These are phyloP conservation scores for Parietaria judaica DNA, from an alignment of 306 rosid genomes.

Conservation along the genomic window DNA sequence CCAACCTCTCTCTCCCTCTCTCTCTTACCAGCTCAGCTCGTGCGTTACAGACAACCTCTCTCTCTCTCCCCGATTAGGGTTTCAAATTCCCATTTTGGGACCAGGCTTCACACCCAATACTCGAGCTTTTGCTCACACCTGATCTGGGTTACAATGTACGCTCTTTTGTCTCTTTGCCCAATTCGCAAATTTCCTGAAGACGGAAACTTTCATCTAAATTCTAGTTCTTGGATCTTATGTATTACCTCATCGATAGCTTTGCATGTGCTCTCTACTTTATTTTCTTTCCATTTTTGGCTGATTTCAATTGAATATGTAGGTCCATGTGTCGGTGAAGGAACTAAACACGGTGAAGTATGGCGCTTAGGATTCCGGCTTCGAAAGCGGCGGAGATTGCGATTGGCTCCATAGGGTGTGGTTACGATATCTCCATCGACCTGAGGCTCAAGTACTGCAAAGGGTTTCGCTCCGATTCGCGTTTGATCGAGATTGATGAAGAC, in stretches of 20 bases:
- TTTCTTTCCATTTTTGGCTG: background rate
- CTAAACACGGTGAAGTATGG: slow-evolving; percentile 65
- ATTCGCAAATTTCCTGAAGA: slow-evolving; percentile 1
- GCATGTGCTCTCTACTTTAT: background rate
- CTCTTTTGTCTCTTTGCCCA: background rate
- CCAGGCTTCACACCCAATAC: slow-evolving; percentile 1
- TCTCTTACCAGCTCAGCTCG: slow-evolving; percentile 10
- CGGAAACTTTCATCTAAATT: background rate
- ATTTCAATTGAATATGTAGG: slow-evolving; percentile 12
- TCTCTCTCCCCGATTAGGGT: slow-evolving; percentile 6
- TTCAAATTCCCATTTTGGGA: slow-evolving; percentile 2
- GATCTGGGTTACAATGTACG: slow-evolving; percentile 2
- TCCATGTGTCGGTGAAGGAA: slow-evolving; percentile 30
- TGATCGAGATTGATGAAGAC: slow-evolving; percentile 66
- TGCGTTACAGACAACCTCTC: slow-evolving; percentile 6
- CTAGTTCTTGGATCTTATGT: background rate
- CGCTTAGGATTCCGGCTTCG: slow-evolving; percentile 54
- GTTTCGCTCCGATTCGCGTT: slow-evolving; percentile 38
- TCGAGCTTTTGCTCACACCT: background rate
- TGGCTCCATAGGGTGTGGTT: slow-evolving; percentile 83
- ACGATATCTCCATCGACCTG: slow-evolving; percentile 65
- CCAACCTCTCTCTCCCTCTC: background rate
- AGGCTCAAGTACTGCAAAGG: slow-evolving; percentile 90
- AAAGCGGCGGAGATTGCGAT: slow-evolving; percentile 79
- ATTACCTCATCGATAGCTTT: background rate